Percentiles rank a stretch among this genome's conserved stretches.
phyloP scores from a whole-genome alignment of 2,329 filamentous ascomycete genomes.

The Cercospora citrullina region DNA sequence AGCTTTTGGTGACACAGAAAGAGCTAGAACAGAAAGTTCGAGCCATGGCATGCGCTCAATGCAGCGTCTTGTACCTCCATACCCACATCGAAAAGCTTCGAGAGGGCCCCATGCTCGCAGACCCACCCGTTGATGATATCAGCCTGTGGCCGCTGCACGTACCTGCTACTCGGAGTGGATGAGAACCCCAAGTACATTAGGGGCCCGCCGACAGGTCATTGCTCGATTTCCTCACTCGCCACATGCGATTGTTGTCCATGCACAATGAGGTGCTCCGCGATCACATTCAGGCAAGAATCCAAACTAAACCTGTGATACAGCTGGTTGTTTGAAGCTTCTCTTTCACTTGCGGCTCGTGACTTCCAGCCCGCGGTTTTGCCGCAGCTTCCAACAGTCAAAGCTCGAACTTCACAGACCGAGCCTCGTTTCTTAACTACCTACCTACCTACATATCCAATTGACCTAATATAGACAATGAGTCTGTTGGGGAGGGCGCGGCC shows the following conservation, averaged over 20 bases:
- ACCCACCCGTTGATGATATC: neutral
- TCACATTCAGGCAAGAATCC: constrained; percentile 1
- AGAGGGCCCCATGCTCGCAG: constrained; percentile 5
- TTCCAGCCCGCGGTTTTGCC: neutral
- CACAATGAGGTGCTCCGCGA: neutral
- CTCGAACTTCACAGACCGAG: neutral
- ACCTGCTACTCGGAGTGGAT: neutral
- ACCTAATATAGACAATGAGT: neutral
- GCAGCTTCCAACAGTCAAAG: neutral
- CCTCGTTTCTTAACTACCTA: neutral
- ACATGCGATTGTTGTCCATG: neutral
- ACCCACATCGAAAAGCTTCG: neutral
- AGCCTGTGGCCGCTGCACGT: neutral
- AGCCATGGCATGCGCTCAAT: neutral
- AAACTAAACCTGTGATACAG: neutral
- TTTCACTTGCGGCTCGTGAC: neutral
- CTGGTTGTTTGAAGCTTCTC: constrained; percentile 6
- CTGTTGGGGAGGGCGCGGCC: neutral
- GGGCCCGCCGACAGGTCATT: neutral
- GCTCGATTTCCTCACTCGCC: neutral
- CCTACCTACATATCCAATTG: neutral
- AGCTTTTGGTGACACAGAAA: neutral
- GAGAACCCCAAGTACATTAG: neutral
- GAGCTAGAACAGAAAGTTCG: neutral
- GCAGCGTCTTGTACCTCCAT: constrained; percentile 1